Percentiles rank a stretch among this genome's conserved stretches.
Conservation (phyloP, 495 filamentous ascomycete genomes). For the Hypoxylon fuscum region DNA sequence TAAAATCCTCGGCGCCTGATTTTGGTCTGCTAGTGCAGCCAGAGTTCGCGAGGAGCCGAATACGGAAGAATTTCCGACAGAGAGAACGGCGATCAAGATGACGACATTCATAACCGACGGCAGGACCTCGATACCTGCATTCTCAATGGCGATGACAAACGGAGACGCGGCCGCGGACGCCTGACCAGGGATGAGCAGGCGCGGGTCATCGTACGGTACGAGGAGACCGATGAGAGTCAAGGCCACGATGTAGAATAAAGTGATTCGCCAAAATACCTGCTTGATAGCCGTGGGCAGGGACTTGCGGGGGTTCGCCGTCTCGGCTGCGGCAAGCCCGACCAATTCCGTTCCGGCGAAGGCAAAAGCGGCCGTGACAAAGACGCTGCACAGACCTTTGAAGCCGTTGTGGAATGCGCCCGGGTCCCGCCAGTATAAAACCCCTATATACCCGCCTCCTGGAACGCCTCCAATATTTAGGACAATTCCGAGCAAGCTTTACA, state of each 20-base stretch:
- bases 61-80: slow-evolving; percentile 86
- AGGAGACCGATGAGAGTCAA: slow-evolving; percentile 77
- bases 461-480: slow-evolving; percentile 83
- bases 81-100: slow-evolving; percentile 86
- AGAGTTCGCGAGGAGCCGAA: slow-evolving; percentile 89
- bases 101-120: slow-evolving; percentile 90
- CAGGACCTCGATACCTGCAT: slow-evolving; percentile 77
- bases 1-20: slow-evolving; percentile 79
- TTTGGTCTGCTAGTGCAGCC: slow-evolving; percentile 84
- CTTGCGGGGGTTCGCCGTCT: slow-evolving; percentile 87
- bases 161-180: slow-evolving; percentile 74
- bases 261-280: slow-evolving; percentile 96
- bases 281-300: slow-evolving; percentile 87
- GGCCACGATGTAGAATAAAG: slow-evolving; percentile 83
- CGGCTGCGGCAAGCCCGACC: slow-evolving; percentile 90
- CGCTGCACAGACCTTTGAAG: slow-evolving; percentile 93
- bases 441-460: slow-evolving; percentile 79
- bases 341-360: slow-evolving; percentile 93
- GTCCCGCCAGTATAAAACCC: slow-evolving; percentile 80
- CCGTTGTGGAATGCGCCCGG: slow-evolving; percentile 92
- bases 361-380: slow-evolving; percentile 93
- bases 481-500: slow-evolving; percentile 74
- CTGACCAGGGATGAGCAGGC: slow-evolving; percentile 68
- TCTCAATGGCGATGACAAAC: slow-evolving; percentile 87
- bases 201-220: slow-evolving; percentile 71